Evolutionary conservation across 148 eudicot genomes (phyloP), one percentile per base, ranked within the genome.

Genomic region (Chenopodium formosanum): DNA sequence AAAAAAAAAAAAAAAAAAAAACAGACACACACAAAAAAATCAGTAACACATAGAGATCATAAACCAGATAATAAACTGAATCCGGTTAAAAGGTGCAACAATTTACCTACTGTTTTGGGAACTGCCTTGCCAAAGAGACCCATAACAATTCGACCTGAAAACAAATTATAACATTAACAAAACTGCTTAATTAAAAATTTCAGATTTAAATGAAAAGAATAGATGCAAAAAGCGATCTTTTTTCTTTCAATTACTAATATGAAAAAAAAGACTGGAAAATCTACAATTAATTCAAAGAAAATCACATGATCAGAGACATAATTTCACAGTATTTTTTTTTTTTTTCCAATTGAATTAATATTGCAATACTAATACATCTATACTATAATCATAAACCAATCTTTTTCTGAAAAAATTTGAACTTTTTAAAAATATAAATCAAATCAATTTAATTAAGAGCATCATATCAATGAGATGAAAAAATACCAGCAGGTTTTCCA

Each of bases 71-170:
- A 53, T 14, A 5, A 50, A 20, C 60, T 6, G 25, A 70, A 46
- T 75, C 72, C 20, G 7, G 40, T 7, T 7, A 53, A 79, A 17
- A 17, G 32, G 12, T 25, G 70, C 29, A 10, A 84, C 63, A 84
- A 60, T 37, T 67, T 84, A 96, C 99, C 99, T 81, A 88, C 95
- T 81, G 99, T 96, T 84, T 96, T 94, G 73, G 99, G 99, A 84
- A 96, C 99, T 22, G 99, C 81, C 86, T 96, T 94, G 31, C 99
- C 99, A 87, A 91, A 96, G 83, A 96, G 94, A 79, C 99, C 99
- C 89, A 96, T 90, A 7, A 90, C 93, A 58, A 96, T 86, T 72
- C 99, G 92, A 70, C 99, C 99, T 96, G 92, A 87, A 82, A 88
- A 34, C 31, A 40, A 37, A 37, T 31, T 64, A 9, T 29, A 52